These are phyloP conservation scores for Gracilaria vermiculophylla DNA, from an alignment of 23 red algal species.

Conservation along the genomic window DNA sequence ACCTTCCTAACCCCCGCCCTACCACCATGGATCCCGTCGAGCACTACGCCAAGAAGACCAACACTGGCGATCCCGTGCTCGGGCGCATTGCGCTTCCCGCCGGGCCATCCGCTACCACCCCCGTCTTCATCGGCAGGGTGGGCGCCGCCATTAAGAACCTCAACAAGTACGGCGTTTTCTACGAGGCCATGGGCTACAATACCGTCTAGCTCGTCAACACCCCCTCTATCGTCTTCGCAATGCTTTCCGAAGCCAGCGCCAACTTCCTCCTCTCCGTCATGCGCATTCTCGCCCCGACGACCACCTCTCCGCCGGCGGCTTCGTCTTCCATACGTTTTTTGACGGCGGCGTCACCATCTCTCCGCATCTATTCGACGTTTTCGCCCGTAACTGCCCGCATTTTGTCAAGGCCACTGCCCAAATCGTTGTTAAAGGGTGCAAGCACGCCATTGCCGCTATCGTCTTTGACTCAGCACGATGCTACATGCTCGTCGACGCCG, in stretches of 20 bases:
- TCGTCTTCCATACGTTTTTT: constrained; percentile 56
- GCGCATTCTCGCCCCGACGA: constrained; percentile 38
- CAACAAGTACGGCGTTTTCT: constrained; percentile 39
- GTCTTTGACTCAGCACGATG: constrained; percentile 52
- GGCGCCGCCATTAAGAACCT: constrained; percentile 31
- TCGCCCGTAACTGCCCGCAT: constrained; percentile 11
- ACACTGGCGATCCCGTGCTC: constrained; percentile 38
- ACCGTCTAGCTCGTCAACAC: constrained; percentile 3
- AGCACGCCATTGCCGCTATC: constrained; percentile 46
- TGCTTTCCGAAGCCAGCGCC: constrained; percentile 15
- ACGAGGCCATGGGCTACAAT: constrained; percentile 60
- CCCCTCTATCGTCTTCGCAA: constrained; percentile 39
- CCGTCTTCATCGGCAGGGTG: constrained; percentile 38
- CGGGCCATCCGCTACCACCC: background rate
- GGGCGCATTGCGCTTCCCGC: background rate
- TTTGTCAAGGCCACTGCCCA: constrained; percentile 30
- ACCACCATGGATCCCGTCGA: constrained; percentile 9
- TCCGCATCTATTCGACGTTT: constrained; percentile 44
- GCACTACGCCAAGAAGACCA: constrained; percentile 57
- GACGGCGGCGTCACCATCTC: constrained; percentile 40
- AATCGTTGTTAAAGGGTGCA: constrained; percentile 37
- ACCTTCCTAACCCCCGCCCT: background rate
- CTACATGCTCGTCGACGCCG: constrained; percentile 33
- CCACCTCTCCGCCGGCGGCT: constrained; percentile 29
- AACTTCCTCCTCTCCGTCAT: constrained; percentile 38